These are phyloP conservation scores for Ceratocystis huliohia DNA, from an alignment of 2,329 filamentous ascomycete genomes.

Conservation along the genomic window DNA sequence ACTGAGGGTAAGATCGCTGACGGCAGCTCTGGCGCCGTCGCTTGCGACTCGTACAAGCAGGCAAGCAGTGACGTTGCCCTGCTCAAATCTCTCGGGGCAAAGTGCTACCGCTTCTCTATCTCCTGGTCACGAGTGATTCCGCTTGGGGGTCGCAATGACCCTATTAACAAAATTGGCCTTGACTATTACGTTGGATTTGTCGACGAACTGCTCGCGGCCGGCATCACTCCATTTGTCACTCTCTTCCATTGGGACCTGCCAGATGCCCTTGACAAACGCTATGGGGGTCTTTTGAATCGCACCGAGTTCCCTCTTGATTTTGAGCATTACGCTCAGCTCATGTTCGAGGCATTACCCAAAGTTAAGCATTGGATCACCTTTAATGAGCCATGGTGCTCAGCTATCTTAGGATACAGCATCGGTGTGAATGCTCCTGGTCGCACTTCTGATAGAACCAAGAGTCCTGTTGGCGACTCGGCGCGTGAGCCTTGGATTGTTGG, in stretches of 20 bases:
- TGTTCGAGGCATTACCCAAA: constrained; percentile 61
- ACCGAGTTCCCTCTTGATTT: constrained; percentile 74
- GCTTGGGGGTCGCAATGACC: constrained; percentile 69
- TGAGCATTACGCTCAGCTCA: constrained; percentile 61
- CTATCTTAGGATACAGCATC: constrained; percentile 65
- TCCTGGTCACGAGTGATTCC: constrained; percentile 79
- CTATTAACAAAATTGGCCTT: constrained; percentile 65
- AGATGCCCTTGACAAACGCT: constrained; percentile 63
- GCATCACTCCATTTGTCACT: constrained; percentile 70
- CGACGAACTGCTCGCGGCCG: constrained; percentile 61
- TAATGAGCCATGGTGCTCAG: constrained; percentile 80
- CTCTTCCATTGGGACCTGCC: constrained; percentile 84
- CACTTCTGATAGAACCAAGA: constrained; percentile 62
- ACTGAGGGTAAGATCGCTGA: constrained; percentile 74
- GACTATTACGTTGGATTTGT: constrained; percentile 69
- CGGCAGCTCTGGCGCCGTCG: constrained; percentile 58
- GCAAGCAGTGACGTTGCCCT: constrained; percentile 65
- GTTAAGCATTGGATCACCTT: constrained; percentile 86
- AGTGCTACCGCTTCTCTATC: constrained; percentile 71
- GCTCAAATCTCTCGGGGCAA: constrained; percentile 59
- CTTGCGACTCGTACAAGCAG: constrained; percentile 79
- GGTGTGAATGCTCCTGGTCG: constrained; percentile 73
- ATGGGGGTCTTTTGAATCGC: constrained; percentile 69
- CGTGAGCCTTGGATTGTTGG: constrained; percentile 74
- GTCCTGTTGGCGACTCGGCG: constrained; percentile 55